Conservation (phyloP, 1,284 basidiomycete species). For the Ustilago shanxiensis region DNA sequence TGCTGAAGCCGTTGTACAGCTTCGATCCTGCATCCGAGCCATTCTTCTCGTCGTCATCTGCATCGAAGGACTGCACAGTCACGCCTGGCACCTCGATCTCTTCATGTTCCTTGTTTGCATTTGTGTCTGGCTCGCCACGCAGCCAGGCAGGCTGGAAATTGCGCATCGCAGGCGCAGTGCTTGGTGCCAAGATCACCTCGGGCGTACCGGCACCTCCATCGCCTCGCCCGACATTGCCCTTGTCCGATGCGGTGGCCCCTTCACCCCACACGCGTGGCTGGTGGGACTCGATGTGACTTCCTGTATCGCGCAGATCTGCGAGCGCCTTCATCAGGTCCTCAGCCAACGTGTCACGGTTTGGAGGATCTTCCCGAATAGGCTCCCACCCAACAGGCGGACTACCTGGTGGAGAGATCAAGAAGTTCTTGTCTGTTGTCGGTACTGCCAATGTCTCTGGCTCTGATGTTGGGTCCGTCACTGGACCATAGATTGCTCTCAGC, state of each 20-base stretch:
- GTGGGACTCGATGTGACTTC: slow-evolving; percentile 53
- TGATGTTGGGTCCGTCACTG: slow-evolving; percentile 16
- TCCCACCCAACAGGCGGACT: slow-evolving; percentile 98
- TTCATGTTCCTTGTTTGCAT: slow-evolving; percentile 6
- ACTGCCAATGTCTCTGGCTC: slow-evolving; percentile 54
- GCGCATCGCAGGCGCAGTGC: slow-evolving; percentile 27
- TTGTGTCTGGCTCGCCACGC: slow-evolving; percentile 4
- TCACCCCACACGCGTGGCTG: slow-evolving; percentile 37
- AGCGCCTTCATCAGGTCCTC: slow-evolving; percentile 80
- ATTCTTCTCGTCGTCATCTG: slow-evolving; percentile 32
- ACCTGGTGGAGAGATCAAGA: slow-evolving; percentile 97
- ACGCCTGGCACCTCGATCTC: slow-evolving; percentile 57
- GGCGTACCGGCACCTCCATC: slow-evolving; percentile 36
- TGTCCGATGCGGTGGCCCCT: background rate
- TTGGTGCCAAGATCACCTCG: slow-evolving; percentile 39
- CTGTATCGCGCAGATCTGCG: slow-evolving; percentile 57
- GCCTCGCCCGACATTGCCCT: background rate
- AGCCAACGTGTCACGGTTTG: slow-evolving; percentile 86
- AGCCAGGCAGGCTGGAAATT: slow-evolving; percentile 36
- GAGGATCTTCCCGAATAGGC: slow-evolving; percentile 88
- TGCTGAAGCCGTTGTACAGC: slow-evolving; percentile 53
- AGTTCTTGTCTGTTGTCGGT: slow-evolving; percentile 88
- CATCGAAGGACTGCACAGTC: slow-evolving; percentile 59
- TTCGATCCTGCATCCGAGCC: slow-evolving; percentile 11
- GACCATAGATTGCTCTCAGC: slow-evolving; percentile 42